A percentile compares a stretch with the other conserved stretches of the same genome.
Conservation (phyloP, 129 eudicot genomes). For the Glebionis coronaria region DNA sequence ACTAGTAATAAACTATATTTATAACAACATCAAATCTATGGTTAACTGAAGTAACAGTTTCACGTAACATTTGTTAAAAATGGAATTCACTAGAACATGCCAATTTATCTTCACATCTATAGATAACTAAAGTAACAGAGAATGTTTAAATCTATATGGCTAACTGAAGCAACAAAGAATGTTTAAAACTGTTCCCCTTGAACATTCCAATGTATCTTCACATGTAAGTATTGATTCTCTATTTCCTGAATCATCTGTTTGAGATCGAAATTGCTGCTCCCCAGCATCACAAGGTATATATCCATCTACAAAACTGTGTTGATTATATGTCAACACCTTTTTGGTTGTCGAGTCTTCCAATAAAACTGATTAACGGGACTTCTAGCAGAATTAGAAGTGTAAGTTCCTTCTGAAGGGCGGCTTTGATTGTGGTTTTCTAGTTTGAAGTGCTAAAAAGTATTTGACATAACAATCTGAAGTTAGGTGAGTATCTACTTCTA, state of each 20-base stretch:
- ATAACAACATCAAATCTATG: too few relatives aligned
- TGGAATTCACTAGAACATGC: too few relatives aligned
- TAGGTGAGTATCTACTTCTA: slow-evolving; percentile 57
- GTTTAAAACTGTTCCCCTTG: too few relatives aligned
- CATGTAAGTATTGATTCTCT: too few relatives aligned
- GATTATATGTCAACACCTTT: slow-evolving; percentile 87
- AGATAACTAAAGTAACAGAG: too few relatives aligned
- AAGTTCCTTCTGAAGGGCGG: slow-evolving; percentile 78
- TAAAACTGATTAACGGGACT: slow-evolving; percentile 76
- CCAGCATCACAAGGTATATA: slow-evolving; percentile 83
- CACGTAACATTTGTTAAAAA: too few relatives aligned
- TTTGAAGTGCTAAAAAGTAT: slow-evolving; percentile 61
- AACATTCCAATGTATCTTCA: too few relatives aligned
- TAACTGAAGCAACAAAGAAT: too few relatives aligned
- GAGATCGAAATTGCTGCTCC: slow-evolving; percentile 78
- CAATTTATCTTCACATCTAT: too few relatives aligned
- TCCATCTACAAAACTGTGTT: slow-evolving; percentile 85
- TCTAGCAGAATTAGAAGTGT: slow-evolving; percentile 67
- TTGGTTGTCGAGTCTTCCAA: slow-evolving; percentile 84
- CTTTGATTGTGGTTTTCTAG: slow-evolving; percentile 79
- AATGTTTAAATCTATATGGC: too few relatives aligned
- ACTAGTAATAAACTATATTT: too few relatives aligned
- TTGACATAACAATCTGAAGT: slow-evolving; percentile 77
- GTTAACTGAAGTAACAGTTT: too few relatives aligned
- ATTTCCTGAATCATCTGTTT: slow-evolving; percentile 54